Percentiles rank a stretch among this genome's conserved stretches.
These are phyloP conservation scores for Viola pubescens DNA, from an alignment of 441 rosid genomes.

Conservation along the genomic window DNA sequence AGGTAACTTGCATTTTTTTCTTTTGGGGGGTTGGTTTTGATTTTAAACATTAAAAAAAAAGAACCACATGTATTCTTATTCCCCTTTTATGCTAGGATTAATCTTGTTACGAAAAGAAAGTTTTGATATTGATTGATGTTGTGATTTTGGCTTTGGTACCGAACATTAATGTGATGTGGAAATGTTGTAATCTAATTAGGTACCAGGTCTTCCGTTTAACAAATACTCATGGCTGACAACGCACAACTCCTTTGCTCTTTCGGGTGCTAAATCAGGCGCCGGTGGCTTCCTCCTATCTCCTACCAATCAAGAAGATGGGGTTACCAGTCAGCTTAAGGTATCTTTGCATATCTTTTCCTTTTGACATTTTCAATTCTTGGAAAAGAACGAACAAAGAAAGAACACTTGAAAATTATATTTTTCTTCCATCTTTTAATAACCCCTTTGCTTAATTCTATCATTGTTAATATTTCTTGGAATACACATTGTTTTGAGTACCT, in stretches of 20 bases:
- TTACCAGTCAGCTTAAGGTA: constrained; percentile 76
- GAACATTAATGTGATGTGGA: neutral
- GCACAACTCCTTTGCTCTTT: constrained; percentile 66
- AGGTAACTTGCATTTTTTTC: constrained; percentile 27
- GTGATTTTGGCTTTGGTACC: constrained; percentile 13
- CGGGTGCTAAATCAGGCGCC: constrained; percentile 36
- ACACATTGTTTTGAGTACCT: too few species aligned
- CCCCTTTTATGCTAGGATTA: too few species aligned
- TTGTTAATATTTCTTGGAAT: too few species aligned
- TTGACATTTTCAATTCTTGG: constrained; percentile 6
- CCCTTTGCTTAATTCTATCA: too few species aligned
- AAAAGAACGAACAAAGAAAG: neutral
- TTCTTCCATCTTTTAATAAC: neutral
- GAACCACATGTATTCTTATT: neutral
- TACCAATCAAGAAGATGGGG: constrained; percentile 75
- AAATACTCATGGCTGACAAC: constrained; percentile 85
- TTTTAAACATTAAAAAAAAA: neutral
- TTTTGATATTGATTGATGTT: neutral
- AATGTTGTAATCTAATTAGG: constrained; percentile 41
- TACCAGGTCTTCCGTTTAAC: constrained; percentile 76
- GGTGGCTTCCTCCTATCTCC: constrained; percentile 48
- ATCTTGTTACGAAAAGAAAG: neutral
- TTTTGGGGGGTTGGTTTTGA: neutral
- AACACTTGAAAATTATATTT: neutral
- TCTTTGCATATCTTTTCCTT: neutral